A percentile compares a stretch with the other conserved stretches of the same genome.
phyloP scores from a whole-genome alignment of 208 protist species.

The Leishmania arabica region DNA sequence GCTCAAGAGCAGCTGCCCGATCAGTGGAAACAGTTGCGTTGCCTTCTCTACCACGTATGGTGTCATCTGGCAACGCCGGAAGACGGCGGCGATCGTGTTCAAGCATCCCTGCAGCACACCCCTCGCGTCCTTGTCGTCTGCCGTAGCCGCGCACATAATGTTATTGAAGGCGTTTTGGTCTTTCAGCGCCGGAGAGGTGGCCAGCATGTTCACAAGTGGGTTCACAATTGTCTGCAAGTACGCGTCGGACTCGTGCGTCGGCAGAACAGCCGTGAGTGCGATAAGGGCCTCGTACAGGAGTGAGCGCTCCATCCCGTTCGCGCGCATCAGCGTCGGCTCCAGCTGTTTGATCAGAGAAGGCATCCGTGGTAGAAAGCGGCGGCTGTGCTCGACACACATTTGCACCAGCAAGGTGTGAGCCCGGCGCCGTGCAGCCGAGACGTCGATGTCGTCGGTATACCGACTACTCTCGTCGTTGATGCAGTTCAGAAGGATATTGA shows the following conservation, averaged over 20 bases:
- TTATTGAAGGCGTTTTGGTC: constrained; percentile 59
- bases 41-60: constrained; percentile 58
- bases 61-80: constrained; percentile 61
- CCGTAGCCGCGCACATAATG: constrained; percentile 37
- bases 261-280: constrained; percentile 47
- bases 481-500: constrained; percentile 58
- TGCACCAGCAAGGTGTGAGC: constrained; percentile 63
- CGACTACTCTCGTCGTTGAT: constrained; percentile 32
- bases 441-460: constrained; percentile 31
- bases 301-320: constrained; percentile 36
- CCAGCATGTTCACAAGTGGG: constrained; percentile 56
- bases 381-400: constrained; percentile 34
- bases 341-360: constrained; percentile 33
- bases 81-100: constrained; percentile 54
- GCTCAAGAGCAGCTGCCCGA: constrained; percentile 47
- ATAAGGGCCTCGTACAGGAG: constrained; percentile 79
- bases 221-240: constrained; percentile 62
- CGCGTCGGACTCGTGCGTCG: constrained; percentile 38
- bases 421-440: constrained; percentile 45
- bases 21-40: constrained; percentile 35
- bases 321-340: constrained; percentile 52
- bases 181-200: constrained; percentile 23
- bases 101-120: constrained; percentile 45
- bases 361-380: constrained; percentile 25
- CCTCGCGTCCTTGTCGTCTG: constrained; percentile 31